phyloP scores from a whole-genome alignment of 768 basidiomycete species.

The Lentinula sp. region DNA sequence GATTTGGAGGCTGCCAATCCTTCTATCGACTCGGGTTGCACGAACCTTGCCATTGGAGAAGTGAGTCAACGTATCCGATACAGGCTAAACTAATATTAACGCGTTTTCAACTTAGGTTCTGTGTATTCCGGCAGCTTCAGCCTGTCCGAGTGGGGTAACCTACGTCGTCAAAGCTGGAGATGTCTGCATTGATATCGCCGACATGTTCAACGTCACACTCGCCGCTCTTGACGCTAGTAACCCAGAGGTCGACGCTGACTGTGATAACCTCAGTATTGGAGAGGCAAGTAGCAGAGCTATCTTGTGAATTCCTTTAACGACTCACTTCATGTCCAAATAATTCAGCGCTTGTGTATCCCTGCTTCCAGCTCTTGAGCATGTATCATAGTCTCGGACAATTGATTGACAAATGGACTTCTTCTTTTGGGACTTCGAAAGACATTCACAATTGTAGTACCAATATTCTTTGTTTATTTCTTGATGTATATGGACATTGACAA shows the following conservation, averaged over 20 bases:
- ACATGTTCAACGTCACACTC: slow-evolving; percentile 1
- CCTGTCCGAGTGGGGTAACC: neutral
- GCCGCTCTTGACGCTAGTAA: neutral
- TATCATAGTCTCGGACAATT: neutral
- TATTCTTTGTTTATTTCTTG: neutral
- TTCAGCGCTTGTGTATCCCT: slow-evolving; percentile 1
- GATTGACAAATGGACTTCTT: neutral
- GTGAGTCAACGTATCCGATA: neutral
- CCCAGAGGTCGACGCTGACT: slow-evolving; percentile 2
- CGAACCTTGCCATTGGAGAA: neutral
- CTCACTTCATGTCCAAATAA: neutral
- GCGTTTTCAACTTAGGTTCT: neutral
- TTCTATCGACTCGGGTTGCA: neutral
- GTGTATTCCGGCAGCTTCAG: neutral
- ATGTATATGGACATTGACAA: too few relatives aligned
- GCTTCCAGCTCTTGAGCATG: neutral
- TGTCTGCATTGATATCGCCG: neutral
- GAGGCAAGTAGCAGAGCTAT: neutral
- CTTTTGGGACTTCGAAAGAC: neutral
- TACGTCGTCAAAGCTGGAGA: slow-evolving; percentile 2
- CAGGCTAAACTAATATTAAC: neutral
- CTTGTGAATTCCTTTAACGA: neutral
- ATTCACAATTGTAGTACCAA: too few relatives aligned
- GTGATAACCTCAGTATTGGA: slow-evolving; percentile 1
- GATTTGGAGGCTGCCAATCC: slow-evolving; percentile 3